phyloP scores from a whole-genome alignment of 2,329 filamentous ascomycete species.

The Ophiocordyceps robertsii region DNA sequence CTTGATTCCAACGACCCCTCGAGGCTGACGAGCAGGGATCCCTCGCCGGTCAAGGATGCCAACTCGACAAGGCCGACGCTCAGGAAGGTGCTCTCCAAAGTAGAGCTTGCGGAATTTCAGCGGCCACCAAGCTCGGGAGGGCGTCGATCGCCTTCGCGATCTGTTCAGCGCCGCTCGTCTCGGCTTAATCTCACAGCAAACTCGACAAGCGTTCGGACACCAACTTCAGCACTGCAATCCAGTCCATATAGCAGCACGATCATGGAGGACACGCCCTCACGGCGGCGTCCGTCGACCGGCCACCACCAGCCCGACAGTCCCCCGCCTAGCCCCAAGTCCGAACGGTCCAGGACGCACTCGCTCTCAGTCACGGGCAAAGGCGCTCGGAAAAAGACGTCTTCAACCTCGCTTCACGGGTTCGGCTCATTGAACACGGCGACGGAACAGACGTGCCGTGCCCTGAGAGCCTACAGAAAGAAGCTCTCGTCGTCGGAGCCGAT shows the following conservation, averaged over 20 bases:
- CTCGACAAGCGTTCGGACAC: constrained; percentile 21
- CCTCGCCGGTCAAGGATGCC: constrained; percentile 38
- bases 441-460: constrained; percentile 48
- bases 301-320: constrained; percentile 32
- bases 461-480: constrained; percentile 51
- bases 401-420: constrained; percentile 32
- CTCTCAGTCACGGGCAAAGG: constrained; percentile 32
- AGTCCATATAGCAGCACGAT: constrained; percentile 26
- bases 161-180: constrained; percentile 40
- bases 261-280: constrained; percentile 32
- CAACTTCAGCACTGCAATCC: constrained; percentile 22
- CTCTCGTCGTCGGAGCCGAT: constrained; percentile 42
- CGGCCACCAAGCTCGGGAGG: constrained; percentile 30
- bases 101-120: constrained; percentile 72
- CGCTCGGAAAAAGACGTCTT: constrained; percentile 35
- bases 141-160: constrained; percentile 41
- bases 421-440: constrained; percentile 48
- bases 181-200: constrained; percentile 28
- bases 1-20: constrained; percentile 35
- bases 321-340: constrained; percentile 35
- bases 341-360: constrained; percentile 36
- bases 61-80: constrained; percentile 57
- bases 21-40: constrained; percentile 32
- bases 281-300: constrained; percentile 30
- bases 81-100: constrained; percentile 73